Base-by-base conservation (phyloP, 352 stramenopile species). In the Globisporangium camurandrum region DNA sequence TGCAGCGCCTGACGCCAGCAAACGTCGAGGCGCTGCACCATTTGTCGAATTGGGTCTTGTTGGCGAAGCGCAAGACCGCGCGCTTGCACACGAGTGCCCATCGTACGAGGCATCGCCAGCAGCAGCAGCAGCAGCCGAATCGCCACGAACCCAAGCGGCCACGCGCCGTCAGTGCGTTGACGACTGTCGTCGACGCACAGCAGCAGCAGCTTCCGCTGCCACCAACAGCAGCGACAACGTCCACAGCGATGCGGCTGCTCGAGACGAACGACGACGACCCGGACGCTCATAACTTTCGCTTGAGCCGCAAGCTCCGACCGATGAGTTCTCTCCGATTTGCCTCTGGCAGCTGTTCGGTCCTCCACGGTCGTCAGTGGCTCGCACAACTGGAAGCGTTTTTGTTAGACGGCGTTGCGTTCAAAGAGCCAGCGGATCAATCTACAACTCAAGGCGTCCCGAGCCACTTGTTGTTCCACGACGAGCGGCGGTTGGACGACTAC, bases 311-410 rank as follows among this genome's bases (percentile, higher is more conserved):
- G 43, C 51, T 93, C 19, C 77, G 77, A 0, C 73, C 74, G 10
- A 88, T 91, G 75, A 90, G 71, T 39, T 86, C 74, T 47, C 66
- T 94, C 30, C 80, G 80, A 24, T 89, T 92, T 28, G 75, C 80
- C 38, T 80, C 83, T 6, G 70, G 75, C 19, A 83, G 70, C 34
- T 74, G 61, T 26, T 75, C 73, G 12, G 46, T 70, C 17, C 63
- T 56, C 40, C 75, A 88, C 56, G 80, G 80, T 10, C 54, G 51
- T 14, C 64, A 86, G 33, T 89, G 80, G 74, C 64, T 94, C 24
- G 27, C 61, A 9, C 80, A 92, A 43, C 75, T 93, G 17, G 83
- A 93, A 56, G 60, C 64, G 23, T 75, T 89, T 20, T 51, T 93
- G 16, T 60, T 87, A 16, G 66, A 77, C 24, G 64, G 60, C 7